These are phyloP conservation scores for Xerocomellus dryophilus DNA, from an alignment of 768 basidiomycete species.

Conservation along the genomic window DNA sequence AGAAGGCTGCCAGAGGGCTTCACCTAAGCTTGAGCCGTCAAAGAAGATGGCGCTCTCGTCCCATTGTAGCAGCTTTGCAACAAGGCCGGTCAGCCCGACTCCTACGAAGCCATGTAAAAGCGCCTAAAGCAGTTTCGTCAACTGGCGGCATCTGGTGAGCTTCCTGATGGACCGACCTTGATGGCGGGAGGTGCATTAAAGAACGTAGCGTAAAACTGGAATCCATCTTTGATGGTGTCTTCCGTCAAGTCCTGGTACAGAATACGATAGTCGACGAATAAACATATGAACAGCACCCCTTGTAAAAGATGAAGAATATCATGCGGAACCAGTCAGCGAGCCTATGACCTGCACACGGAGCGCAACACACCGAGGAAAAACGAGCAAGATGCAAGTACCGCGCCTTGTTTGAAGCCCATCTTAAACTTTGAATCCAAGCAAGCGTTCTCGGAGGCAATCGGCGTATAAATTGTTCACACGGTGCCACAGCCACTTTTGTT, in stretches of 20 bases:
- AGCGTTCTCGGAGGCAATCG: neutral
- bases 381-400: constrained; percentile 81
- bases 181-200: constrained; percentile 91
- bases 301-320: neutral
- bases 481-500: constrained; percentile 18
- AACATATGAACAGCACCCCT: constrained; percentile 83
- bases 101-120: constrained; percentile 83
- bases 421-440: constrained; percentile 3
- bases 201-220: constrained; percentile 90
- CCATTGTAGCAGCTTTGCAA: constrained; percentile 83
- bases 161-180: constrained; percentile 54
- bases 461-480: constrained; percentile 16
- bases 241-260: constrained; percentile 69
- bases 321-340: constrained; percentile 1
- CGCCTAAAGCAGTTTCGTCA: constrained; percentile 46
- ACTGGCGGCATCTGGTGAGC: neutral
- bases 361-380: constrained; percentile 80
- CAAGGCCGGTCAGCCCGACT: constrained; percentile 68
- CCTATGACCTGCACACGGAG: constrained; percentile 17
- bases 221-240: constrained; percentile 67
- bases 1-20: constrained; percentile 18
- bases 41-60: constrained; percentile 94
- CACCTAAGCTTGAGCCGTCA: constrained; percentile 86
- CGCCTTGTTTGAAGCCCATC: constrained; percentile 90
- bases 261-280: constrained; percentile 84